Evolutionary conservation across 106 monocot genomes (phyloP).

Genomic region (Cymbidium sinense): DNA sequence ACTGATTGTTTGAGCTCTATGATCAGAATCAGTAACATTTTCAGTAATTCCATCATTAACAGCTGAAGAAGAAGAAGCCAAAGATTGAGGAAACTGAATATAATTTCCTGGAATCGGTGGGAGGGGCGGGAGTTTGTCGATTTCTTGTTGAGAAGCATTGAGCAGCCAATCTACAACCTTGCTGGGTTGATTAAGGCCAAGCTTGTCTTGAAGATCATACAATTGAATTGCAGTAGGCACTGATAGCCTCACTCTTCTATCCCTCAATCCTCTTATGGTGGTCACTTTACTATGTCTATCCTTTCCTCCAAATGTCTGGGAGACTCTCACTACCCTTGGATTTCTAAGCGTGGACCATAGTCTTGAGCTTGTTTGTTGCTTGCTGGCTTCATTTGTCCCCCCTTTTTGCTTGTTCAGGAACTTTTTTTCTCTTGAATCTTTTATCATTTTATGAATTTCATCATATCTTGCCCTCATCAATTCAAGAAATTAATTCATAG

Average conservation of each 20-base stretch:
- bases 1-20: background rate
- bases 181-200: slow-evolving; percentile 80
- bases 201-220: slow-evolving; percentile 80
- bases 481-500: background rate
- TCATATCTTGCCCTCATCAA: background rate
- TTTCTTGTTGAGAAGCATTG: slow-evolving; percentile 43
- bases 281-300: slow-evolving; percentile 84
- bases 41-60: background rate
- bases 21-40: background rate
- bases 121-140: slow-evolving; percentile 55
- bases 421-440: slow-evolving; percentile 14
- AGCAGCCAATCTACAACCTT: slow-evolving; percentile 77
- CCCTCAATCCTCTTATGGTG: slow-evolving; percentile 61
- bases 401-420: background rate
- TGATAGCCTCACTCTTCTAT: slow-evolving; percentile 63
- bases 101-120: slow-evolving; percentile 11
- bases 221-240: slow-evolving; percentile 80
- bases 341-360: slow-evolving; percentile 40
- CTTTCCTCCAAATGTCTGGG: slow-evolving; percentile 59
- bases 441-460: slow-evolving; percentile 11
- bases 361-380: slow-evolving; percentile 25
- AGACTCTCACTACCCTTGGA: slow-evolving; percentile 61
- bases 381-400: slow-evolving; percentile 1
- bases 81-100: background rate
- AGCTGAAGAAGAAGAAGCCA: background rate